Conservation (phyloP, 2,329 filamentous ascomycete species). For the Fusarium fujikuroi region DNA sequence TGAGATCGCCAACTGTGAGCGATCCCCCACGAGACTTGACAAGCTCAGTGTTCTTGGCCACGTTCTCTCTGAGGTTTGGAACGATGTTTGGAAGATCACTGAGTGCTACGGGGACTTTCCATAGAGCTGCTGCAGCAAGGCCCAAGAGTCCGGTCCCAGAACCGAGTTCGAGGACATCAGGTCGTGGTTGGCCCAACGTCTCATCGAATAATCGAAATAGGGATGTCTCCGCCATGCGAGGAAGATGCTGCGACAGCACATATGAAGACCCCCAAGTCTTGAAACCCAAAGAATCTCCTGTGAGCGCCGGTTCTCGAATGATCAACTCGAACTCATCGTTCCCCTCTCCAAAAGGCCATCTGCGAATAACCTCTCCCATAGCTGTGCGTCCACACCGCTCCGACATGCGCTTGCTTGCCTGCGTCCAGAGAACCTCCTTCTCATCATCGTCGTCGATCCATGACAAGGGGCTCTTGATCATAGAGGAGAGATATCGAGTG, state of each 20-base stretch:
- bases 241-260: conserved; percentile 80
- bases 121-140: conserved; percentile 80
- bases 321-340: conserved; percentile 68
- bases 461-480: conserved; percentile 72
- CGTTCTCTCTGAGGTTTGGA: conserved; percentile 81
- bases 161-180: conserved; percentile 78
- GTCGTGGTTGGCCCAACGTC: conserved; percentile 45
- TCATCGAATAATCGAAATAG: conserved; percentile 59
- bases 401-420: conserved; percentile 81
- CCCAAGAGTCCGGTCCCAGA: conserved; percentile 93
- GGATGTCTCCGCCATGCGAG: conserved; percentile 55
- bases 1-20: conserved; percentile 73
- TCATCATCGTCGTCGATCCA: conserved; percentile 77
- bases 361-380: conserved; percentile 67
- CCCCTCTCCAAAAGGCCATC: conserved; percentile 61
- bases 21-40: conserved; percentile 66
- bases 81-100: conserved; percentile 89
- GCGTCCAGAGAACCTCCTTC: conserved; percentile 78
- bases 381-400: conserved; percentile 82
- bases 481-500: conserved; percentile 73
- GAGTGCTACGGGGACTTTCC: conserved; percentile 73
- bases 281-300: conserved; percentile 86
- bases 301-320: conserved; percentile 87
- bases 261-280: conserved; percentile 98
- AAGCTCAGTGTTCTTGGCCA: conserved; percentile 68